Evolutionary conservation across 345 rosid species (phyloP).

Genomic region (Ailanthus altissimus): DNA sequence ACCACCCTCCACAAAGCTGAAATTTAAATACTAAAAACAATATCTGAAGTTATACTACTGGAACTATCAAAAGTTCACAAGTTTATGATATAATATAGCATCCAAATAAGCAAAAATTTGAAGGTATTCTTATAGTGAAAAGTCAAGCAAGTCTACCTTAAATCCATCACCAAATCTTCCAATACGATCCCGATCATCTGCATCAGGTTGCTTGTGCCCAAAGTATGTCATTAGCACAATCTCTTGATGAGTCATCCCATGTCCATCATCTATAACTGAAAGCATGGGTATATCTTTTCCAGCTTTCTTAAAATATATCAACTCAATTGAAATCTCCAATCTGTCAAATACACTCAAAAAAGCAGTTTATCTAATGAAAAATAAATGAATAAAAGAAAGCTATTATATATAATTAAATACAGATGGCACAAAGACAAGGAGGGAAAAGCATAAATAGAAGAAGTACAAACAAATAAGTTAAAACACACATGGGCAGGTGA

Average conservation of each 20-base stretch:
- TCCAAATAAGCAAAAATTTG: background rate
- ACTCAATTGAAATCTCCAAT: conserved; percentile 35
- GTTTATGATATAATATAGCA: background rate
- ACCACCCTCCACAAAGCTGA: background rate
- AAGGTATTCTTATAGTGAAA: background rate
- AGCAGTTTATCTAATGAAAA: background rate
- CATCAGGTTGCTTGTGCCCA: conserved; percentile 40
- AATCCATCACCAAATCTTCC: conserved; percentile 47
- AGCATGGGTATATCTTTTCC: conserved; percentile 39
- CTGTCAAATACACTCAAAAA: conserved; percentile 25
- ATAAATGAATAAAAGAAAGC: too few relatives aligned
- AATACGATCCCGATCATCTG: conserved; percentile 31
- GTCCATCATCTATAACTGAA: conserved; percentile 39
- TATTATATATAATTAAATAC: too few relatives aligned
- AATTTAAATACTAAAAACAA: background rate
- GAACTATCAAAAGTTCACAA: background rate
- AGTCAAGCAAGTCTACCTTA: conserved; percentile 27
- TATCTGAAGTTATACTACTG: background rate
- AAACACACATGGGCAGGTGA: background rate
- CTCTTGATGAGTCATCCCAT: conserved; percentile 40
- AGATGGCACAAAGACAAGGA: background rate
- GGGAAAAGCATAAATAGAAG: background rate
- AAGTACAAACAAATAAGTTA: background rate
- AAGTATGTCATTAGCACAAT: conserved; percentile 36
- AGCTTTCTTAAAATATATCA: conserved; percentile 27